These are phyloP conservation scores for Saccharomycopsis sp. DNA, from an alignment of 805 yeast genomes.

Conservation along the genomic window DNA sequence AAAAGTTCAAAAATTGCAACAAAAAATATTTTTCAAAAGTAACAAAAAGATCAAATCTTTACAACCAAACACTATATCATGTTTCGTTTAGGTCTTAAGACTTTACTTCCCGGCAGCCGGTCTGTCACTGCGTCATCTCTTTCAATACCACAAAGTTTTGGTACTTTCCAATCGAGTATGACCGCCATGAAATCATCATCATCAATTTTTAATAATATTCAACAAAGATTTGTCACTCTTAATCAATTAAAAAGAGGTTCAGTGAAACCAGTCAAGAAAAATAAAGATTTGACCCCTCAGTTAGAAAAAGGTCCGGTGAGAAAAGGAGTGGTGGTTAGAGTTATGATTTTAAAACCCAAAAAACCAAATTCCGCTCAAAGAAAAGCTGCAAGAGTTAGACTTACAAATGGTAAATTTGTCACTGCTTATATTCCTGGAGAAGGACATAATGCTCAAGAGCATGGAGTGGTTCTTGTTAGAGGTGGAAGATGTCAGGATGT, in stretches of 20 bases:
- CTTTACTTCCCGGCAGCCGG: no score
- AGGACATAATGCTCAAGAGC: conserved; percentile 98
- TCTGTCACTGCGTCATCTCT: not conserved
- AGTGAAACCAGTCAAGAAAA: conserved; percentile 37
- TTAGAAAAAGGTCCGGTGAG: conserved; percentile 73
- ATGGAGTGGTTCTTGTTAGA: conserved; percentile 87
- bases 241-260: conserved; percentile 71
- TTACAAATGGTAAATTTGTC: conserved; percentile 79
- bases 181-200: not conserved
- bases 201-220: conserved; percentile 1
- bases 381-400: conserved; percentile 90
- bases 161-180: not conserved
- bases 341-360: conserved; percentile 93
- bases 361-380: conserved; percentile 98
- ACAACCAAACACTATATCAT: no score
- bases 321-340: conserved; percentile 89
- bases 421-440: conserved; percentile 97
- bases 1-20: no score
- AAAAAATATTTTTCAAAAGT: no score
- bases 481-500: conserved; percentile 99
- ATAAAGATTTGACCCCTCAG: conserved; percentile 63
- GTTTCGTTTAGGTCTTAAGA: conserved; percentile 1
- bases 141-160: not conserved
- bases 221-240: conserved; percentile 44
- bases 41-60: no score